phyloP scores from a whole-genome alignment of 179 eudicot species.

The Vitellaria paradoxa region DNA sequence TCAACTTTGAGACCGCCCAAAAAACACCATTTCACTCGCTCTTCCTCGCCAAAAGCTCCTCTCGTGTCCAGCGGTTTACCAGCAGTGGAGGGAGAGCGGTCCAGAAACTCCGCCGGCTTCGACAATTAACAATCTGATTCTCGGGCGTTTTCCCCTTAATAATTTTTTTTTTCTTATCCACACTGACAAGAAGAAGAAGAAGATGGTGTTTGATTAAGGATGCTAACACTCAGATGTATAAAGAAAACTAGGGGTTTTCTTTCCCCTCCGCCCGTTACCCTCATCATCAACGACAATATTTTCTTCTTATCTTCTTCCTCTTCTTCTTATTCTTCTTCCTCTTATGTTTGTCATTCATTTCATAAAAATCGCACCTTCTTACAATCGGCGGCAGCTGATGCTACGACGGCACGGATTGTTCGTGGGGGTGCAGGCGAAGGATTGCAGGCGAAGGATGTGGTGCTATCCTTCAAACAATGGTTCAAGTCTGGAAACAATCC shows the following conservation, averaged over 20 bases:
- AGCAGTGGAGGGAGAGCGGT: too few species aligned
- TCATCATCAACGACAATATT: background rate
- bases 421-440: background rate
- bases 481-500: slow-evolving; percentile 46
- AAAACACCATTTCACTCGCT: too few species aligned
- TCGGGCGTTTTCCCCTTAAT: too few species aligned
- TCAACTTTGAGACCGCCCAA: too few species aligned
- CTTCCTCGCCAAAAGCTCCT: too few species aligned
- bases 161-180: too few species aligned
- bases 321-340: too few species aligned
- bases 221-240: slow-evolving; percentile 31
- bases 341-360: background rate
- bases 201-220: background rate
- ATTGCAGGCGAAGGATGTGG: slow-evolving; percentile 27
- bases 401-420: background rate
- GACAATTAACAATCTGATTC: too few species aligned
- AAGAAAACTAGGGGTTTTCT: slow-evolving; percentile 29
- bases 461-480: slow-evolving; percentile 52
- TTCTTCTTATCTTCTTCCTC: slow-evolving; percentile 1
- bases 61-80: too few species aligned
- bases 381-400: background rate
- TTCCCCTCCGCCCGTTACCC: slow-evolving; percentile 6
- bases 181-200: too few species aligned
- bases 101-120: too few species aligned
- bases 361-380: slow-evolving; percentile 15